These are phyloP conservation scores for Phaeosphaeriaceae sp. DNA, from an alignment of 2,329 filamentous ascomycete species.

Conservation along the genomic window DNA sequence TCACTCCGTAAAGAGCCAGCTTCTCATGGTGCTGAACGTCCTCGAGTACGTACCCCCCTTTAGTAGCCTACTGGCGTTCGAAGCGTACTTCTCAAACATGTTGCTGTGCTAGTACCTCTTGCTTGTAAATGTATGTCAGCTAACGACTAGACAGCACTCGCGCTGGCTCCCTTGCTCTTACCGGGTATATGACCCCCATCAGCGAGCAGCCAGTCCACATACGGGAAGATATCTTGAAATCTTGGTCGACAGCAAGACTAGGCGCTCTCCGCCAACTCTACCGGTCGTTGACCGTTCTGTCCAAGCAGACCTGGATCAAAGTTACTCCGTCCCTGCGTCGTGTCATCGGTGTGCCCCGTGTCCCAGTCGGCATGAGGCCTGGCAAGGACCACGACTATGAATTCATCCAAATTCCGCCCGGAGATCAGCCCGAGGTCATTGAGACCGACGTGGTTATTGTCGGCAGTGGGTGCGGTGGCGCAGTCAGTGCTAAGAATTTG, in stretches of 20 bases:
- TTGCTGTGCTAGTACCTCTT: background rate
- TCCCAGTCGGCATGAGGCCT: slow-evolving; percentile 62
- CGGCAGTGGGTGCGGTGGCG: slow-evolving; percentile 86
- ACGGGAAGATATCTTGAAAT: slow-evolving; percentile 67
- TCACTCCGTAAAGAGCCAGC: slow-evolving; percentile 55
- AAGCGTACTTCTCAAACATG: background rate
- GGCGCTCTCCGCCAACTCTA: slow-evolving; percentile 62
- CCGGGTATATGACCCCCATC: slow-evolving; percentile 70
- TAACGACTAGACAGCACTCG: slow-evolving; percentile 59
- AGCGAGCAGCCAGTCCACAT: slow-evolving; percentile 66
- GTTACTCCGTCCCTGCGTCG: slow-evolving; percentile 62
- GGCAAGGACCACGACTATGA: slow-evolving; percentile 62
- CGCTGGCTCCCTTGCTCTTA: slow-evolving; percentile 69
- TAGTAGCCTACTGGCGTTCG: background rate
- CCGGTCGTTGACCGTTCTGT: slow-evolving; percentile 63
- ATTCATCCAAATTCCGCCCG: slow-evolving; percentile 68
- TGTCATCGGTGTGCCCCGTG: slow-evolving; percentile 65
- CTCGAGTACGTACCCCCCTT: slow-evolving; percentile 55
- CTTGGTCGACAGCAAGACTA: slow-evolving; percentile 67
- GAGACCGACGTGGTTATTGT: slow-evolving; percentile 85
- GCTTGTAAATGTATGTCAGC: background rate
- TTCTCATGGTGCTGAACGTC: slow-evolving; percentile 60
- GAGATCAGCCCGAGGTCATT: slow-evolving; percentile 63
- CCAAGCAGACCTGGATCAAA: slow-evolving; percentile 63
- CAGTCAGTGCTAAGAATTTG: slow-evolving; percentile 79